A percentile compares a stretch with the other conserved stretches of the same genome.
Evolutionary conservation across 306 rosid species (phyloP).

Genomic region (Sindora glabra): DNA sequence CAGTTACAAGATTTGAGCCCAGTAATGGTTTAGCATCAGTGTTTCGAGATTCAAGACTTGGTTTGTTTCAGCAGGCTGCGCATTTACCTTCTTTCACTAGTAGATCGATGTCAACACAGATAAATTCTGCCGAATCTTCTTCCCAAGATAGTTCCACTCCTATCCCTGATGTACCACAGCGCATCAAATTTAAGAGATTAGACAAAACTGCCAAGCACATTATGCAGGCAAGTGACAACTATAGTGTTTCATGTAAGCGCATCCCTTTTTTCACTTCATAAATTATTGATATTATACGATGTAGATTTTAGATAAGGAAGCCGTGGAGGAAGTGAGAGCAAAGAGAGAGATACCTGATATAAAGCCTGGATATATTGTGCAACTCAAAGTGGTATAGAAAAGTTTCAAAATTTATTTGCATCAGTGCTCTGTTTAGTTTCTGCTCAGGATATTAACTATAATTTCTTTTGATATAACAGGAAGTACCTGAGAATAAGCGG

Average conservation of each 20-base stretch:
- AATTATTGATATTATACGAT: constrained; percentile 7
- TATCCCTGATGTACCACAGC: constrained; percentile 41
- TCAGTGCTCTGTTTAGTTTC: neutral
- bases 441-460: neutral
- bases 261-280: constrained; percentile 10
- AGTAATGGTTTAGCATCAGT: constrained; percentile 26
- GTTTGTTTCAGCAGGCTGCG: constrained; percentile 12
- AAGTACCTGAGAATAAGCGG: constrained; percentile 93
- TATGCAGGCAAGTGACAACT: constrained; percentile 67
- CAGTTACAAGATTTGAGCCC: constrained; percentile 17
- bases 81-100: constrained; percentile 17
- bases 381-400: constrained; percentile 84
- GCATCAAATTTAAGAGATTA: constrained; percentile 87
- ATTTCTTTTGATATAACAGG: constrained; percentile 40
- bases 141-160: constrained; percentile 23
- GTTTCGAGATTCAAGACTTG: constrained; percentile 22
- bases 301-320: constrained; percentile 92
- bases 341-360: constrained; percentile 77
- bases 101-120: constrained; percentile 43
- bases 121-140: constrained; percentile 29
- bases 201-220: constrained; percentile 84
- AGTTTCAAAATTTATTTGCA: neutral
- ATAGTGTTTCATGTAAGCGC: neutral
- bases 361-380: constrained; percentile 85
- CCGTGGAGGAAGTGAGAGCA: constrained; percentile 57